Base-by-base conservation (phyloP, 2,329 filamentous ascomycete genomes). In the Cladophialophora chaetospira region DNA sequence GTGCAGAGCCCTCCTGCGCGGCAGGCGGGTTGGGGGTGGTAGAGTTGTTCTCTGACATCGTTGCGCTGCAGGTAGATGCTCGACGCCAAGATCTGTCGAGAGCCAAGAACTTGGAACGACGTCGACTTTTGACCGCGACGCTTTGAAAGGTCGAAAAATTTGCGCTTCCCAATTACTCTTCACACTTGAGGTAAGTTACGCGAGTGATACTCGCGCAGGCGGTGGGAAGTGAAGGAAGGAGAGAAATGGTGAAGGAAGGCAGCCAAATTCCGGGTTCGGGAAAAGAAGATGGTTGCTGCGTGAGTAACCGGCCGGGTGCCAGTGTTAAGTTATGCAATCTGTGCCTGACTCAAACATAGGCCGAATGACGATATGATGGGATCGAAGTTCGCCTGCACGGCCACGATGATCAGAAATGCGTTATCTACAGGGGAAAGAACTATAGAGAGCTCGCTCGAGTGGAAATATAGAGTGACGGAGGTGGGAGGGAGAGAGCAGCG, bases 1-100 rank as follows among this genome's bases (percentile, higher is more conserved):
- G 57, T 50, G 64, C 62, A 33, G 55, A 9, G 15, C 58, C 57
- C 45, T 65, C 59, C 48, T 61, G 61, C 46, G 59, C 46, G 23
- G 56, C 50, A 29, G 59, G 44, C 26, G 51, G 43, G 25, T 46
- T 43, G 23, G 59, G 40, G 8, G 61, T 42, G 17, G 55, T 28
- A 38, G 45, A 63, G 53, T 31, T 61, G 35, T 56, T 58, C 26
- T 64, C 60, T 25, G 42, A 44, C 42, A 44, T 44, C 3, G 36
- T 40, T 21, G 36, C 36, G n/a, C 9, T 26, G 44, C 17, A 47
- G 15, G 42, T n/a, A 19, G 40, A 29, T 43, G n/a, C 33, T 25
- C 31, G 23, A n/a, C 26, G 53, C 53, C 53, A 55, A 55, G 53
- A 33, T 31, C 28, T 17, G 33, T 51, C 23, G 50, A 36, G 28